Evolutionary conservation across 202 grass and related monocot genomes (phyloP).

Genomic region (Alloteropsis angusta): DNA sequence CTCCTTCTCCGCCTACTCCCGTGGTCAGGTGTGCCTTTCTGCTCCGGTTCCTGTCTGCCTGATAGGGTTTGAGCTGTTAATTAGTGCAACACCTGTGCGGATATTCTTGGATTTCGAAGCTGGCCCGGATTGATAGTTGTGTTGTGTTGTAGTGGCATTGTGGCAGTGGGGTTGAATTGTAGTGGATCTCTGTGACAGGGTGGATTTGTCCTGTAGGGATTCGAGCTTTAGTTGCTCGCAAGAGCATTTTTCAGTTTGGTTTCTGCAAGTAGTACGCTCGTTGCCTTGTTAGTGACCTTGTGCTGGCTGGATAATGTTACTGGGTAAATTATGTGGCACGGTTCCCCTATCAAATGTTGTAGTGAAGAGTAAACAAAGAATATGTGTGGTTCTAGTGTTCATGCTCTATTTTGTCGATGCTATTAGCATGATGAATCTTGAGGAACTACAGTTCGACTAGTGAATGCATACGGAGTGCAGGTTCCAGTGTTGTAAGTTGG

Average conservation of each 20-base stretch:
- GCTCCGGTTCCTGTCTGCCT: neutral
- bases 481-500: neutral
- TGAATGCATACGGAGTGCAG: neutral
- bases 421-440: neutral
- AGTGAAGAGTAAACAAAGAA: neutral
- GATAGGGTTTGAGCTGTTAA: neutral
- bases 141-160: neutral
- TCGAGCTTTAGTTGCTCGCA: neutral
- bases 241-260: neutral
- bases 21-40: constrained; percentile 35
- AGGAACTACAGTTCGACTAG: neutral
- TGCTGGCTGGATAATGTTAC: neutral
- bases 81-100: neutral
- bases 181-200: constrained; percentile 10
- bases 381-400: neutral
- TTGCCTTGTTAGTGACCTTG: neutral
- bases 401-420: neutral
- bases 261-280: neutral
- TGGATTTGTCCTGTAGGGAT: neutral
- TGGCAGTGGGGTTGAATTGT: neutral
- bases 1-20: constrained; percentile 50
- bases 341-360: neutral
- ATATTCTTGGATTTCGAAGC: neutral
- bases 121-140: neutral
- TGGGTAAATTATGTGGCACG: neutral